Evolutionary conservation across 345 rosid species (phyloP), one percentile per base, ranked within the genome.

Genomic region (Brassica incana): DNA sequence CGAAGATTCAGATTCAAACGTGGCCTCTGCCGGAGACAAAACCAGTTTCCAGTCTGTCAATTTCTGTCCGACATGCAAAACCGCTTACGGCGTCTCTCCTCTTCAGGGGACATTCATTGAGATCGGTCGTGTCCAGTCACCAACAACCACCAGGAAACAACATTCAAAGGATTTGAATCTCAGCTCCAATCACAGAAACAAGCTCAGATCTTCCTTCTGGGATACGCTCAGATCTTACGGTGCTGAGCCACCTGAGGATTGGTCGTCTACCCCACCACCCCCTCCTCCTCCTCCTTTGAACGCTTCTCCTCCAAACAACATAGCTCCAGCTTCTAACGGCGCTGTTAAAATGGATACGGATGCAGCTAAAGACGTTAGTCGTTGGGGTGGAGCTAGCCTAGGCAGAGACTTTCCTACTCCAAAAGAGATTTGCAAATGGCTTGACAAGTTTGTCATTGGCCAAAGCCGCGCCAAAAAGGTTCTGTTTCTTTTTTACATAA

Each of bases 391-490:
- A 67, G 87, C 94, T 60, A 89, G 86, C 81, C 70, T 95, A 62
- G 99, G 97, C 15, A 89, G 87, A 88, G 92, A 92, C 83, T 87
- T 95, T 54, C 99, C 97, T 33, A 91, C 93, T 16, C 99, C 99
- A 0, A 95, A 90, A 79, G 92, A 91, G 84, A 95, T 95, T 63
- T 90, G 97, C 81, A 82, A 88, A 81, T 95, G 92, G 61, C 94
- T 92, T 67, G 97, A 95, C 76, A 86, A 89, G 83, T 95, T 92
- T 63, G 97, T 95, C 20, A 90, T 92, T 73, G 97, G 99, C 35
- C 97, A 95, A 88, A 79, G 68, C 45, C 86, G 87, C 61, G 94
- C 97, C 30, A 95, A 95, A 83, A 95, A 90, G 97, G 97, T 92
- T 50, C 65, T 68, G 14, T 15, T 36, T 15, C 54, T 76, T 69